These are phyloP conservation scores for Trametes coccinea DNA, from an alignment of 768 basidiomycete genomes.

Conservation along the genomic window DNA sequence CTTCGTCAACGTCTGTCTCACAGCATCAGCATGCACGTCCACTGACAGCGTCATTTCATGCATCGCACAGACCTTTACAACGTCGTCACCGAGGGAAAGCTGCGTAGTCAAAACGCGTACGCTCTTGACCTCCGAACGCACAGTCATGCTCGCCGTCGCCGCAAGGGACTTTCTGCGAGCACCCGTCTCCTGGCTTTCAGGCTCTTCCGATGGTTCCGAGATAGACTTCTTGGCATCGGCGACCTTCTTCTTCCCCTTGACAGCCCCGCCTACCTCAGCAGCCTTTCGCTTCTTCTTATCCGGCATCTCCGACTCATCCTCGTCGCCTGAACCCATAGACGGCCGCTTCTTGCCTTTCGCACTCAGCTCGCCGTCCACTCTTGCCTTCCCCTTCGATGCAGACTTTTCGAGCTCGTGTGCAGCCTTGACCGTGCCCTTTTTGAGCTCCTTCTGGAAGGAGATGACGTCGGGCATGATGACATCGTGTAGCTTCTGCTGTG, in stretches of 20 bases:
- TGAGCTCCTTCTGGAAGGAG: slow-evolving; percentile 68
- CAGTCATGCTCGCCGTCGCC: neutral
- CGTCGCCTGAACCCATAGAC: slow-evolving; percentile 24
- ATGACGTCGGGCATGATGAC: slow-evolving; percentile 77
- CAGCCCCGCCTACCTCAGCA: slow-evolving; percentile 22
- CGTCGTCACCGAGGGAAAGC: slow-evolving; percentile 54
- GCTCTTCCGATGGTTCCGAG: slow-evolving; percentile 3
- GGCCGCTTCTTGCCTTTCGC: slow-evolving; percentile 31
- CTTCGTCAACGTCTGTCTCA: slow-evolving; percentile 53
- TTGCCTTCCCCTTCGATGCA: slow-evolving; percentile 23
- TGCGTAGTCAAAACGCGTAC: slow-evolving; percentile 71
- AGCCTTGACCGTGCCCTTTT: slow-evolving; percentile 34
- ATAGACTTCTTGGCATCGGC: slow-evolving; percentile 4
- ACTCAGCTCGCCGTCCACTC: slow-evolving; percentile 8
- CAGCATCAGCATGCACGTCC: slow-evolving; percentile 1
- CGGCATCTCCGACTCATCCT: slow-evolving; percentile 24
- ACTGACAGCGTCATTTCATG: neutral
- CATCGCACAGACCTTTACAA: slow-evolving; percentile 52
- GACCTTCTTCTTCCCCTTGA: slow-evolving; percentile 16
- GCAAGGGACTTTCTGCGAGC: neutral
- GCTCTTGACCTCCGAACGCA: slow-evolving; percentile 21
- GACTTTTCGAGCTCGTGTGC: slow-evolving; percentile 26
- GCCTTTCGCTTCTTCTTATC: slow-evolving; percentile 28
- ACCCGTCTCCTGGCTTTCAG: slow-evolving; percentile 10
- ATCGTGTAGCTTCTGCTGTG: slow-evolving; percentile 44